Conservation (phyloP, 305 asterid genomes). For the Rubia tinctorum region DNA sequence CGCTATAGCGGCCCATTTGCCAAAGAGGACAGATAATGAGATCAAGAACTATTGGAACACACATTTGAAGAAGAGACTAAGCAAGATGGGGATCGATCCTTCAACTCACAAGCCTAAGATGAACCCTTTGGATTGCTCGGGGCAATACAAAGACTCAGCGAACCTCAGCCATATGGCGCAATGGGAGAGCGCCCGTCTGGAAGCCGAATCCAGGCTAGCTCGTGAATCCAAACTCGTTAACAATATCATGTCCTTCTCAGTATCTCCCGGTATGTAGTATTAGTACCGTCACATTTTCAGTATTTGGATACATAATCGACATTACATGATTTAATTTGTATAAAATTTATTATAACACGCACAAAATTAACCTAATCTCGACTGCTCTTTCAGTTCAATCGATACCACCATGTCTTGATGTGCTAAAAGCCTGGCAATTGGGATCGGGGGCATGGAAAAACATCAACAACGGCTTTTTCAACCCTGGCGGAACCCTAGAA, state of each 20-base stretch:
- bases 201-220: slow-evolving; percentile 30
- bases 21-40: slow-evolving; percentile 31
- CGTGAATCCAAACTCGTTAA: slow-evolving; percentile 17
- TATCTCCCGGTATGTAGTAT: not conserved
- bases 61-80: slow-evolving; percentile 26
- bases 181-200: slow-evolving; percentile 34
- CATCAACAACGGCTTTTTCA: slow-evolving; percentile 2
- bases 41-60: slow-evolving; percentile 37
- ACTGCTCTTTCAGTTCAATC: not conserved
- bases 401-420: slow-evolving; percentile 18
- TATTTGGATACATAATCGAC: no score
- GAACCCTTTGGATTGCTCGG: slow-evolving; percentile 14
- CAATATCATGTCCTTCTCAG: not conserved
- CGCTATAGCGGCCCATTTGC: slow-evolving; percentile 27
- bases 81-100: slow-evolving; percentile 35
- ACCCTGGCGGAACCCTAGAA: slow-evolving; percentile 3
- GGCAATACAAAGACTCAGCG: slow-evolving; percentile 10
- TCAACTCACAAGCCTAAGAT: slow-evolving; percentile 30
- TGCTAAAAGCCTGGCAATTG: slow-evolving; percentile 17
- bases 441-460: slow-evolving; percentile 2
- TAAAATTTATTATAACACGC: not conserved
- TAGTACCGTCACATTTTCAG: not conserved
- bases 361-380: not conserved
- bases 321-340: no score
- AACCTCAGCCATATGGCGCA: slow-evolving; percentile 29